phyloP scores from a whole-genome alignment of 768 basidiomycete genomes.

The Russula compacta region DNA sequence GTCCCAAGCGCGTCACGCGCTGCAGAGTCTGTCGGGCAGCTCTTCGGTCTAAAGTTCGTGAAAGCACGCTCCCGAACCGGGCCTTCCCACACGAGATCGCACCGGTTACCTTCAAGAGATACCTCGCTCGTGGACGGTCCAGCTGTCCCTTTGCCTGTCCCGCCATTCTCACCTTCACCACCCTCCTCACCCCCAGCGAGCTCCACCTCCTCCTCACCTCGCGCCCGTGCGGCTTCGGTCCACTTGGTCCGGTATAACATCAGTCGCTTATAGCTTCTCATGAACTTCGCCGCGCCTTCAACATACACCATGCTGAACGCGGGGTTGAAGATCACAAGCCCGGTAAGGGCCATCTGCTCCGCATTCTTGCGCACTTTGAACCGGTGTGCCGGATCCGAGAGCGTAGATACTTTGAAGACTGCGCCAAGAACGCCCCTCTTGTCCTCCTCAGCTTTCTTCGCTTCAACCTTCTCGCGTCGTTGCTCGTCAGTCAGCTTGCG shows the following conservation, averaged over 20 bases:
- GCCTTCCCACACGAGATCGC: constrained; percentile 92
- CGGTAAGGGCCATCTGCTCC: constrained; percentile 79
- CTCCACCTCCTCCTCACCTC: constrained; percentile 65
- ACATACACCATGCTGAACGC: constrained; percentile 87
- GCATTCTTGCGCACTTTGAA: constrained; percentile 98
- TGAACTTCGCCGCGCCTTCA: constrained; percentile 80
- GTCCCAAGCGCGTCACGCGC: constrained; percentile 83
- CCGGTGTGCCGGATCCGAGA: constrained; percentile 87
- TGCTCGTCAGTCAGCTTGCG: constrained; percentile 91
- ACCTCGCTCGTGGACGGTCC: constrained; percentile 26
- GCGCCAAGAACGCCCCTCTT: constrained; percentile 74
- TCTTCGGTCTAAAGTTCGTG: constrained; percentile 68
- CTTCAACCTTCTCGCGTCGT: constrained; percentile 75
- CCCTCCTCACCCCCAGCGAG: constrained; percentile 41
- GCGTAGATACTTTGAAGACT: constrained; percentile 84
- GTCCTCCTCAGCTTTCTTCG: constrained; percentile 81
- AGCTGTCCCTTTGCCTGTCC: constrained; percentile 28
- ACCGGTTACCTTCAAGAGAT: constrained; percentile 80
- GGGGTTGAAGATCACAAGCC: constrained; percentile 86
- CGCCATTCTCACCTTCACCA: constrained; percentile 29
- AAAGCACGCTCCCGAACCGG: constrained; percentile 75
- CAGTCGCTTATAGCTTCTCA: constrained; percentile 80
- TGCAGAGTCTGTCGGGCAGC: constrained; percentile 72
- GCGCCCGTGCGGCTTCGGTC: constrained; percentile 83
- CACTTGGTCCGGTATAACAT: constrained; percentile 85